A percentile compares a stretch with the other conserved stretches of the same genome.
These are phyloP conservation scores for Rhodotorula taiwanensis DNA, from an alignment of 768 basidiomycete genomes.

Conservation along the genomic window DNA sequence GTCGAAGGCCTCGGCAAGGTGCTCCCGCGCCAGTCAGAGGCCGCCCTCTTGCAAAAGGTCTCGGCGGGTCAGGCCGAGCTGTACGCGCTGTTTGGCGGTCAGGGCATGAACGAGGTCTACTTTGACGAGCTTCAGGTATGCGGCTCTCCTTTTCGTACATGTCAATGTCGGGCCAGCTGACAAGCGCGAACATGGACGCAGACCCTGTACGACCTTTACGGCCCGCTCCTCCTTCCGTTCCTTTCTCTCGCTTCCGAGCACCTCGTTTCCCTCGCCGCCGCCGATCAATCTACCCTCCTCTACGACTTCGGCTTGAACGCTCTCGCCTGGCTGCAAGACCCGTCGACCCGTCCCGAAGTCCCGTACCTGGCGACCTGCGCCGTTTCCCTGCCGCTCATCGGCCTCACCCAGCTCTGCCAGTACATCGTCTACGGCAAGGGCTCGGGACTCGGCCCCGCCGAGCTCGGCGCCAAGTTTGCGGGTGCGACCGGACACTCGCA, in stretches of 20 bases:
- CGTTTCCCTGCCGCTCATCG: conserved; percentile 89
- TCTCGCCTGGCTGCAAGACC: conserved; percentile 71
- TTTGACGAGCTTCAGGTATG: conserved; percentile 78
- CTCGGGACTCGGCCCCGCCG: conserved; percentile 40
- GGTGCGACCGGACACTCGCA: conserved; percentile 97
- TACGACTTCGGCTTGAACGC: conserved; percentile 79
- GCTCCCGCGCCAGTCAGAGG: conserved; percentile 52
- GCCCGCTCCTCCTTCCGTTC: conserved; percentile 66
- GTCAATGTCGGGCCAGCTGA: conserved; percentile 63
- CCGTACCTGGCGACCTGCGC: conserved; percentile 88
- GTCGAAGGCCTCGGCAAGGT: conserved; percentile 49
- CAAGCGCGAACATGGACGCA: conserved; percentile 67
- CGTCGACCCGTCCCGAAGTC: conserved; percentile 62
- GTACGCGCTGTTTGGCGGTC: conserved; percentile 93
- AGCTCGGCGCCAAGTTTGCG: conserved; percentile 65
- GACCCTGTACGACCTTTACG: conserved; percentile 82
- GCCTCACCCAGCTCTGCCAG: conserved; percentile 88
- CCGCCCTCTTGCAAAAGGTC: conserved; percentile 57
- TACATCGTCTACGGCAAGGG: conserved; percentile 73
- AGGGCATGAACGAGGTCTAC: conserved; percentile 97
- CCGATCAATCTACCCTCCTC: conserved; percentile 46
- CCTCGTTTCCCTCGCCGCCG: conserved; percentile 53
- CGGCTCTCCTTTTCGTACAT: conserved; percentile 54
- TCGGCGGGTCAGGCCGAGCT: conserved; percentile 52
- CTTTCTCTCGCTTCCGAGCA: conserved; percentile 62